phyloP scores from a whole-genome alignment of 257 asterid species.

The Pogostemon cablin region DNA sequence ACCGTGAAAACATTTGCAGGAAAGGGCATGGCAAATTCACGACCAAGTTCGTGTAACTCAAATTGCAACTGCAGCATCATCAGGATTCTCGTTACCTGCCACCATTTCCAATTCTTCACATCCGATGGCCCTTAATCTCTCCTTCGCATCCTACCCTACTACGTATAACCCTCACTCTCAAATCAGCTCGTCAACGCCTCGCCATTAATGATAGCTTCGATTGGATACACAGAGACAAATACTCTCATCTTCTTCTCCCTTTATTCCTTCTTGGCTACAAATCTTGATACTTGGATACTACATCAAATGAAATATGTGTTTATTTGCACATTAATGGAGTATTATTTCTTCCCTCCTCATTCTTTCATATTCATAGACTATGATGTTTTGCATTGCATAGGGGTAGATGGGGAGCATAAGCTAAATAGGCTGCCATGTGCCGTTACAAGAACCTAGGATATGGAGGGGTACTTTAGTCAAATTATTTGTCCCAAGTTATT shows the following conservation, averaged over 20 bases:
- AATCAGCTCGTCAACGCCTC: slow-evolving; percentile 44
- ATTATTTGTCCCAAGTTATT: too few species aligned
- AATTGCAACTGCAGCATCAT: slow-evolving; percentile 80
- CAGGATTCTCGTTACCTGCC: slow-evolving; percentile 79
- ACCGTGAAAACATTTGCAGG: slow-evolving; percentile 35
- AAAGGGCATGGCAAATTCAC: slow-evolving; percentile 51
- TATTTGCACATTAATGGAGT: too few species aligned
- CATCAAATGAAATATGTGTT: neutral
- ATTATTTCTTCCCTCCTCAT: too few species aligned
- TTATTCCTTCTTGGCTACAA: slow-evolving; percentile 24
- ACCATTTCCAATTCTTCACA: slow-evolving; percentile 32
- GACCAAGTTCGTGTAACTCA: slow-evolving; percentile 39
- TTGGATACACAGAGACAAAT: slow-evolving; percentile 9
- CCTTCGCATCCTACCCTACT: slow-evolving; percentile 44
- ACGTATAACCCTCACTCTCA: slow-evolving; percentile 41
- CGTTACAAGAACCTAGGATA: too few species aligned
- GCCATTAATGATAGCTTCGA: slow-evolving; percentile 18
- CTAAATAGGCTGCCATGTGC: too few species aligned
- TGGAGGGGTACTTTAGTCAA: too few species aligned
- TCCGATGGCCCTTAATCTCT: slow-evolving; percentile 34
- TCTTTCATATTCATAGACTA: too few species aligned
- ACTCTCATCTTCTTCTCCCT: neutral
- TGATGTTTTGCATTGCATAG: neutral
- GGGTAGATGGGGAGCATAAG: too few species aligned
- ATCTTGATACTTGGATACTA: neutral